A percentile compares a stretch with the other conserved stretches of the same genome.
These are phyloP conservation scores for Solanum dulcamara DNA, from an alignment of 257 asterid species.

Conservation along the genomic window DNA sequence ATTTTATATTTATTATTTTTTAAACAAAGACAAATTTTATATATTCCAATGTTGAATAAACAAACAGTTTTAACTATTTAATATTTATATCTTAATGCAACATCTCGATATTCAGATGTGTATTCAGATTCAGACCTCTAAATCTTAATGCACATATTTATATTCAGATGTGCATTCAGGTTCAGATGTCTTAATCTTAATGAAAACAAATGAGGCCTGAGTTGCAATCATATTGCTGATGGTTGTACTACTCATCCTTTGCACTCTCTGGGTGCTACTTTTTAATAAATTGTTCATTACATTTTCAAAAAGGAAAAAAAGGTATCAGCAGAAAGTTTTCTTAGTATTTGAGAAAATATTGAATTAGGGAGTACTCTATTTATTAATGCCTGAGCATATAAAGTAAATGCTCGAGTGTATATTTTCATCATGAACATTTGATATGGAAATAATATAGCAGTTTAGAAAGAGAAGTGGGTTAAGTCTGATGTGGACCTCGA, in stretches of 20 bases:
- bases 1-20: too few species aligned
- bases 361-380: neutral
- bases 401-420: neutral
- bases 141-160: too few species aligned
- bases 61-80: too few species aligned
- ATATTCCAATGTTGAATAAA: too few species aligned
- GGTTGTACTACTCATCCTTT: neutral
- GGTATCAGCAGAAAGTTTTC: neutral
- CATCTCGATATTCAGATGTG: too few species aligned
- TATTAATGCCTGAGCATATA: neutral
- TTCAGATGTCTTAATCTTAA: too few species aligned
- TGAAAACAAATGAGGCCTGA: too few species aligned
- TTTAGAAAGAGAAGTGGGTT: neutral
- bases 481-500: neutral
- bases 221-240: neutral
- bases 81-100: too few species aligned
- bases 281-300: neutral
- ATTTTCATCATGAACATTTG: neutral
- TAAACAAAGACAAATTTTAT: too few species aligned
- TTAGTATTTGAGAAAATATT: neutral
- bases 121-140: too few species aligned
- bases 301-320: neutral
- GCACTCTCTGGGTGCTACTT: neutral
- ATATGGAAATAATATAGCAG: neutral
- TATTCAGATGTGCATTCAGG: too few species aligned